A percentile compares a stretch with the other conserved stretches of the same genome.
These are phyloP conservation scores for Acaromyces ingoldii DNA, from an alignment of 1,284 basidiomycete genomes.

Conservation along the genomic window DNA sequence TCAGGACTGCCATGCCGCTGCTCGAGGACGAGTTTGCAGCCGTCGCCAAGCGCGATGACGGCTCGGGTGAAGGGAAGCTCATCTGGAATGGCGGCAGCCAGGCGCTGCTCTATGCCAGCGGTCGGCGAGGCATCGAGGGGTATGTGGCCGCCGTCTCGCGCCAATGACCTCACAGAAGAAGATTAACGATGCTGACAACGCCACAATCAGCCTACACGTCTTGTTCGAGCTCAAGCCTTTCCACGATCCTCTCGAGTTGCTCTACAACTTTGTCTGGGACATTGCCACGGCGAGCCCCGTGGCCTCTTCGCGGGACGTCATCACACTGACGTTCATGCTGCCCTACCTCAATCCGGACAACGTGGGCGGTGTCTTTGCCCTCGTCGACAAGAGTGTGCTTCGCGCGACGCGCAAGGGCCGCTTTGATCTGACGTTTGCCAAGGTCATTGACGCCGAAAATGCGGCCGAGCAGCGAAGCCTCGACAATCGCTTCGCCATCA, in stretches of 20 bases:
- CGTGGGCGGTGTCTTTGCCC: slow-evolving; percentile 38
- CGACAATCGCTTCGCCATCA: slow-evolving; percentile 38
- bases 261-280: slow-evolving; percentile 25
- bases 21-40: slow-evolving; percentile 34
- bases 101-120: slow-evolving; percentile 44
- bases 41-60: slow-evolving; percentile 29
- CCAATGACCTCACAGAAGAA: not conserved
- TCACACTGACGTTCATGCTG: slow-evolving; percentile 38
- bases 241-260: slow-evolving; percentile 35
- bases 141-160: slow-evolving; percentile 1
- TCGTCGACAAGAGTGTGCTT: slow-evolving; percentile 41
- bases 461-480: slow-evolving; percentile 31
- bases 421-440: slow-evolving; percentile 46
- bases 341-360: slow-evolving; percentile 26
- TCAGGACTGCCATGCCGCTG: slow-evolving; percentile 18
- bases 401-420: slow-evolving; percentile 30
- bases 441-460: slow-evolving; percentile 24
- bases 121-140: slow-evolving; percentile 37
- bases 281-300: slow-evolving; percentile 24
- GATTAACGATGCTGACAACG: too few relatives aligned
- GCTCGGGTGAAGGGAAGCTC: slow-evolving; percentile 13
- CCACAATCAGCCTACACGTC: slow-evolving; percentile 25
- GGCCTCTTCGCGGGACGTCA: slow-evolving; percentile 20
- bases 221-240: slow-evolving; percentile 29
- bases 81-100: slow-evolving; percentile 45